Percentiles rank a stretch among this genome's conserved stretches.
Conservation (phyloP, 2,329 filamentous ascomycete genomes). For the Ophiostoma australiae region DNA sequence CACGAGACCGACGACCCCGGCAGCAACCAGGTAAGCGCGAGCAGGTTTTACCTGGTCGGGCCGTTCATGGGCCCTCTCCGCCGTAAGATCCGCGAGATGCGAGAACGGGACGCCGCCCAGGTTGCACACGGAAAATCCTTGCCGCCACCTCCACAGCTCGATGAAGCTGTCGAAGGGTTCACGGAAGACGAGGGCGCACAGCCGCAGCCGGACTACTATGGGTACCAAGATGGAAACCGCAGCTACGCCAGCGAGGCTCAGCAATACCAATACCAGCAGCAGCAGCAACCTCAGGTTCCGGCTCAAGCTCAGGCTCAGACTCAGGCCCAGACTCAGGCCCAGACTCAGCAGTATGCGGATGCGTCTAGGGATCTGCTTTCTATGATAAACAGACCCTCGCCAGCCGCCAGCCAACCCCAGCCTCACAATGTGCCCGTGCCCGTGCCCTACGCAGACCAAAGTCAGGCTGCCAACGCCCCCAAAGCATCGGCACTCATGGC, state of each 20-base stretch:
- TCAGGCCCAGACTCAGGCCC: neutral
- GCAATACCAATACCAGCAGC: slow-evolving; percentile 24
- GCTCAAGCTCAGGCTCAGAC: neutral
- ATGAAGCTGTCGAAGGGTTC: slow-evolving; percentile 49
- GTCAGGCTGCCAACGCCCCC: neutral
- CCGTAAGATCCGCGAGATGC: slow-evolving; percentile 65
- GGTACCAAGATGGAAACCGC: neutral
- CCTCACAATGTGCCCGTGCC: neutral
- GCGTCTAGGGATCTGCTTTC: neutral
- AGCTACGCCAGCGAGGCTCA: slow-evolving; percentile 12
- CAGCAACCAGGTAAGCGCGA: slow-evolving; percentile 57
- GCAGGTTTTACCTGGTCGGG: slow-evolving; percentile 61
- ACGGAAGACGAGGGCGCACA: slow-evolving; percentile 56
- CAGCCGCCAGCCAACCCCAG: slow-evolving; percentile 10
- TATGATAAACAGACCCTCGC: neutral
- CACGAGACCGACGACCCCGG: slow-evolving; percentile 54
- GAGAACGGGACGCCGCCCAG: neutral
- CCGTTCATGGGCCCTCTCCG: slow-evolving; percentile 82
- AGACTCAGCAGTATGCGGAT: slow-evolving; percentile 10
- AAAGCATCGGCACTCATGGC: slow-evolving; percentile 13
- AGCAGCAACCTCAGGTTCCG: neutral
- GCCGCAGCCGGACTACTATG: slow-evolving; percentile 3
- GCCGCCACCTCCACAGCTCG: slow-evolving; percentile 32
- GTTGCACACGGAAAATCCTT: neutral
- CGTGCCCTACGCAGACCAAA: neutral